Evolutionary conservation across 1,284 basidiomycete genomes (phyloP), one percentile per base, ranked within the genome.

Genomic region (Prillingera fragicola): DNA sequence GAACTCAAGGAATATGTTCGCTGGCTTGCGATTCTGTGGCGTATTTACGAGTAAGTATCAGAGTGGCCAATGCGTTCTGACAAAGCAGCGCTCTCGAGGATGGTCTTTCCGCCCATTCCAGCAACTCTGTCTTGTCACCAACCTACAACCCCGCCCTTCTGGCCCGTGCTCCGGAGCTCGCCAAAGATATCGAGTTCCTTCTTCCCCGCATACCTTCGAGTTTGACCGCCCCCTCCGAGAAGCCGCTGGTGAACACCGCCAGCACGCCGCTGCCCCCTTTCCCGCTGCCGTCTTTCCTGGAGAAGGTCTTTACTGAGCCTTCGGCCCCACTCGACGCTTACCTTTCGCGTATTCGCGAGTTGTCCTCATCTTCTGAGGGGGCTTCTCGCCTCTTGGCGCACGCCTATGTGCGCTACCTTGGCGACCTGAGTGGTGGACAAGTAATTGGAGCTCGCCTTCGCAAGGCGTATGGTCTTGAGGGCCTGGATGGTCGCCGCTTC

Each of bases 401-500:
- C 65, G 77, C 85, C 0, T 88, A 88, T 61, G 84, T 87, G 14
- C 78, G 86, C 27, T 89, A 89, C 69, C 77, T 90, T n/a, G 87
- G 86, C 44, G 87, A 90, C 67, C 75, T 89, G 25, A 83, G 80
- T 36, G 87, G 87, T 14, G 87, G 87, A 0, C 87, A 89, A 71
- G 75, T 79, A 50, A 83, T 89, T 56, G 75, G 80, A 23, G 75
- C 78, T 29, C 75, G 74, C 31, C 71, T 87, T 18, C 75, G 75
- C 15, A 83, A 83, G 67, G 78, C 82, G 10, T 87, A 87, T 60
- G 75, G 69, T 8, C 74, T 87, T 2, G 75, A 76, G 32, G 73
- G 72, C 0, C 59, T 57, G 2, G 59, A 68, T 22, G 85, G 85
- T 0, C 69, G 83, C 25, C 67, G 73, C 25, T 89, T 88, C 69